These are phyloP conservation scores for Quercus bicolor DNA, from an alignment of 306 rosid genomes.

Conservation along the genomic window DNA sequence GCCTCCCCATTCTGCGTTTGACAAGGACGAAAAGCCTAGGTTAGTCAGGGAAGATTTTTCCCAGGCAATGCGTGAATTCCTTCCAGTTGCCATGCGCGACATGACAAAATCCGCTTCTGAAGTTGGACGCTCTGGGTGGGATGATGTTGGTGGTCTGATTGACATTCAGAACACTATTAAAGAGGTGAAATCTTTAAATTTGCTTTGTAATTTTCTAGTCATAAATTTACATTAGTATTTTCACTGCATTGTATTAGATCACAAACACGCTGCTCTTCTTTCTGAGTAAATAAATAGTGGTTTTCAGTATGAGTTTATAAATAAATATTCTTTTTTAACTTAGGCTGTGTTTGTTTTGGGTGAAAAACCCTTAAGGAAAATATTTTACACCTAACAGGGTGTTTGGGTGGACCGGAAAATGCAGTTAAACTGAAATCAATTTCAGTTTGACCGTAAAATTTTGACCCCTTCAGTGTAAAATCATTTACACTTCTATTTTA, in stretches of 20 bases:
- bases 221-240: background rate
- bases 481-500: too few relatives aligned
- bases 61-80: constrained; percentile 84
- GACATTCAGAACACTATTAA: constrained; percentile 78
- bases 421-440: too few relatives aligned
- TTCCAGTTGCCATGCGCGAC: constrained; percentile 95
- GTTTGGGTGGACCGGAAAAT: too few relatives aligned
- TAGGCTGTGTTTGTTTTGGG: background rate
- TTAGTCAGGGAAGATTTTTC: constrained; percentile 74
- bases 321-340: background rate
- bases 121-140: constrained; percentile 92
- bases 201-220: background rate
- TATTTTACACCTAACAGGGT: too few relatives aligned
- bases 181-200: constrained; percentile 47
- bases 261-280: background rate
- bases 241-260: background rate
- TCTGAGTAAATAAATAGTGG: background rate
- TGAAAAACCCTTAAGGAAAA: too few relatives aligned
- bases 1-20: constrained; percentile 36
- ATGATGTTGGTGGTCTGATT: constrained; percentile 89
- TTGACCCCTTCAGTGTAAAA: too few relatives aligned
- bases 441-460: too few relatives aligned
- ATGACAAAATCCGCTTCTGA: constrained; percentile 70
- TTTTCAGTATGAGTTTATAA: background rate
- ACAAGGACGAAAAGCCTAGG: constrained; percentile 52